Evolutionary conservation across 345 rosid genomes (phyloP).

Genomic region (Turnera subulata): DNA sequence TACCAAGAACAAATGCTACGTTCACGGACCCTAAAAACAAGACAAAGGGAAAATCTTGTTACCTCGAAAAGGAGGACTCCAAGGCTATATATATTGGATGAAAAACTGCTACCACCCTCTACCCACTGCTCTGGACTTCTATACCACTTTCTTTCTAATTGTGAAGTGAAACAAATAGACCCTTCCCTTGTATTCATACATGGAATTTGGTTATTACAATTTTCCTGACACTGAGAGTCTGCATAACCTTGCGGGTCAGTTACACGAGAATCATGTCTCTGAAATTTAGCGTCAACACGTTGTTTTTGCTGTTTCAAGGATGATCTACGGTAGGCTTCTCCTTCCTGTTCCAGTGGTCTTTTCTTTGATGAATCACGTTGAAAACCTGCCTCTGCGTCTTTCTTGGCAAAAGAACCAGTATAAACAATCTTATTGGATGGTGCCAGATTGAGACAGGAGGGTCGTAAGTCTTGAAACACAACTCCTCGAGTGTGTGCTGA

Average conservation of each 20-base stretch:
- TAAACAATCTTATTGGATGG: constrained; percentile 49
- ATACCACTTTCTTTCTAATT: constrained; percentile 66
- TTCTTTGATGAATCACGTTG: constrained; percentile 36
- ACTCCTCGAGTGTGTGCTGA: constrained; percentile 59
- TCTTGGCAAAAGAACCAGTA: constrained; percentile 44
- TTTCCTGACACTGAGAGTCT: constrained; percentile 27
- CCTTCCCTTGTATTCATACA: constrained; percentile 22
- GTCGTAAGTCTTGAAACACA: constrained; percentile 49
- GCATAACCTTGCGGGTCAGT: constrained; percentile 25
- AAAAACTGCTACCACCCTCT: constrained; percentile 35
- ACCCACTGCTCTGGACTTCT: constrained; percentile 52
- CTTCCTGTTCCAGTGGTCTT: constrained; percentile 34
- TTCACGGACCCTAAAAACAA: neutral
- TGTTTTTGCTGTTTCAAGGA: constrained; percentile 43
- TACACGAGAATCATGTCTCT: constrained; percentile 18
- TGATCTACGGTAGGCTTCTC: constrained; percentile 8
- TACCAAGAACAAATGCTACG: neutral
- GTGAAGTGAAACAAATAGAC: constrained; percentile 23
- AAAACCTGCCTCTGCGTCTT: constrained; percentile 17
- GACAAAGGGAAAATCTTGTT: constrained; percentile 6
- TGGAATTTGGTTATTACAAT: constrained; percentile 17
- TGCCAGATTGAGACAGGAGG: constrained; percentile 44
- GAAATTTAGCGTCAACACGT: constrained; percentile 19
- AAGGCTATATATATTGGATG: constrained; percentile 63
- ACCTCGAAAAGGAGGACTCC: constrained; percentile 88